Evolutionary conservation across 2,329 filamentous ascomycete genomes (phyloP), one percentile per base, ranked within the genome.

Genomic region (Penicillium sp.): DNA sequence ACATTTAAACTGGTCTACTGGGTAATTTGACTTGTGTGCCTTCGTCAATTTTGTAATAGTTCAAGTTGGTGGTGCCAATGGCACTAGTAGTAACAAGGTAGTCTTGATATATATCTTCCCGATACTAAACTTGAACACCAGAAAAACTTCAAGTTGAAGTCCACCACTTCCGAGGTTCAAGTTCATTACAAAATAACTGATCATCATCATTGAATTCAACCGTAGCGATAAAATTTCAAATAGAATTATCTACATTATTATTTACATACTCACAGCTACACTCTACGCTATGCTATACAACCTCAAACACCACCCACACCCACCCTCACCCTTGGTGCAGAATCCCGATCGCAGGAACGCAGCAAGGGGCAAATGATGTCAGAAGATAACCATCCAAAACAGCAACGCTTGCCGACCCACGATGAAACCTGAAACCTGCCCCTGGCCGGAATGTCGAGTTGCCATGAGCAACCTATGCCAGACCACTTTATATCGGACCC

Each of bases 301-400:
- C 12, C 24, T 7, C 3, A 18, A 26, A 27, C 37, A 27, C 26
- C 26, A 27, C 26, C 10, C 26, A 45, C 10, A 42, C 36, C 20
- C 27, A 47, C 36, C 13, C 36, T 15, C 33, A 41, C 26, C 17
- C 20, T 4, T 40, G 9, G 8, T 36, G 26, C 51, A 60, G 59
- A 49, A 18, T 51, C 24, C 51, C 52, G 18, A 60, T 56, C 49
- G 17, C 24, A 37, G 42, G 26, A 58, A 58, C 52, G 52, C 54
- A 54, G 55, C 57, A 62, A 60, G 60, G 60, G 45, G 24, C 23
- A 18, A 29, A 42, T 52, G 20, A 49, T 36, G 32, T 49, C 51
- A 54, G 46, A 29, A 45, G 26, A 52, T 41, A 24, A 54, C 33
- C 15, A n/a, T 4, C 15, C 24, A 46, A 53, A 36, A 32, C 20